Base-by-base conservation (phyloP, 345 rosid genomes). In the Hibiscus trionum region DNA sequence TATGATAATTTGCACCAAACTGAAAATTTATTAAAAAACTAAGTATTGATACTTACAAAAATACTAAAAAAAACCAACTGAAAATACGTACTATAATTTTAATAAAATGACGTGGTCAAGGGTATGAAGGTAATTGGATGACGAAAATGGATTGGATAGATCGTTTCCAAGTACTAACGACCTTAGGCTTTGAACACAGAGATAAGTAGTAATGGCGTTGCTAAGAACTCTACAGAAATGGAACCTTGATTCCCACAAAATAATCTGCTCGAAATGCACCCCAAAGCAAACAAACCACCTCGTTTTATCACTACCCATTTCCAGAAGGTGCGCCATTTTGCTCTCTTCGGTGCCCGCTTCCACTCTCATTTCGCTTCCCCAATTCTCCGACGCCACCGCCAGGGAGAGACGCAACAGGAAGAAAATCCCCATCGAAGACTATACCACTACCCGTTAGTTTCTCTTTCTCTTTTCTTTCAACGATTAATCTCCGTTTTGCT, bases 321-420 rank as follows among this genome's bases (percentile, higher is more conserved):
- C 90, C 12, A 77, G 95, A 84, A 85, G 98, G 80, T 74, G 80
- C 21, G 85, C 81, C 6, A 76, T 84, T 66, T 61, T 87, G 55
- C 64, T 85, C 1, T 84, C 88, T 69, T 76, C 90, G 7, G 17
- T 88, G 69, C 86, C 93, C 8, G 4, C 60, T 35, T 75, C 80
- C 29, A 77, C 69, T 61, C 72, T 85, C 74, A 47, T 82, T 75
- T 59, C 86, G 26, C 76, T 77, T 21, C 92, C 91, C 1, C 85
- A 68, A 24, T 70, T 77, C 29, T 77, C 94, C 4, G 88, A 86
- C 29, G 93, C 97, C 46, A 84, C 94, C 71, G 97, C 61, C 26
- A 56, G 59, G 27, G 59, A 91, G 83, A 84, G 98, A 81, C 88
- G 96, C 81, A 87, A 75, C 82, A 87, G 47, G 85, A 90, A 88